Conservation (phyloP, 495 filamentous ascomycete genomes). For the Neurospora intermedia region DNA sequence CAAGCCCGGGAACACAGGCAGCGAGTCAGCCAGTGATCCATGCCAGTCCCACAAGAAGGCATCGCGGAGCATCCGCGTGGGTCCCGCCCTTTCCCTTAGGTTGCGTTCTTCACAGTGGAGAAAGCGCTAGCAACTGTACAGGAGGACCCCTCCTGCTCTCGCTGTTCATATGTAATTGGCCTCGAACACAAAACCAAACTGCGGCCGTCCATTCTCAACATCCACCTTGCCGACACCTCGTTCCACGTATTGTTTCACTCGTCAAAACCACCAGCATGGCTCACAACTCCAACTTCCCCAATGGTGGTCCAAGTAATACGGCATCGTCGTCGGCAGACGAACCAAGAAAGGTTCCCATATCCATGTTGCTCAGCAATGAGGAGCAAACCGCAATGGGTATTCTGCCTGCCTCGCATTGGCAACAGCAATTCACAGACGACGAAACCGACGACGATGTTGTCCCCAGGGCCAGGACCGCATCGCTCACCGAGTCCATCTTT, state of each 20-base stretch:
- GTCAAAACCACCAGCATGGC: not conserved
- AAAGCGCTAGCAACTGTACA: not conserved
- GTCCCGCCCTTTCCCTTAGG: not conserved
- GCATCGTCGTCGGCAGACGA: not conserved
- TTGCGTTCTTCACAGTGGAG: not conserved
- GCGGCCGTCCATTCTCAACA: not conserved
- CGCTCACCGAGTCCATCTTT: conserved; percentile 33
- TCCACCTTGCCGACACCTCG: not conserved
- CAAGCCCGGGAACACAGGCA: not conserved
- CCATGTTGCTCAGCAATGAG: not conserved
- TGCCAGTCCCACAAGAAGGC: not conserved
- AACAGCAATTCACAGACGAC: not conserved
- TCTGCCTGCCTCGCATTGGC: not conserved
- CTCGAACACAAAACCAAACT: not conserved
- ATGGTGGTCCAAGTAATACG: not conserved
- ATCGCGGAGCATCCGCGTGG: not conserved
- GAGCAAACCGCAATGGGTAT: not conserved
- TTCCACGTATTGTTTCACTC: not conserved
- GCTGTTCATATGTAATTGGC: not conserved
- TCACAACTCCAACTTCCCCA: not conserved
- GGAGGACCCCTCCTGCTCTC: not conserved
- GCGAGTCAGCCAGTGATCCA: not conserved
- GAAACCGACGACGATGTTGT: not conserved
- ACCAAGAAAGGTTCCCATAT: not conserved
- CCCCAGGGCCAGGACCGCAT: conserved; percentile 22